phyloP scores from a whole-genome alignment of 139 green algal genomes.

The Tetradesmus obliquus region DNA sequence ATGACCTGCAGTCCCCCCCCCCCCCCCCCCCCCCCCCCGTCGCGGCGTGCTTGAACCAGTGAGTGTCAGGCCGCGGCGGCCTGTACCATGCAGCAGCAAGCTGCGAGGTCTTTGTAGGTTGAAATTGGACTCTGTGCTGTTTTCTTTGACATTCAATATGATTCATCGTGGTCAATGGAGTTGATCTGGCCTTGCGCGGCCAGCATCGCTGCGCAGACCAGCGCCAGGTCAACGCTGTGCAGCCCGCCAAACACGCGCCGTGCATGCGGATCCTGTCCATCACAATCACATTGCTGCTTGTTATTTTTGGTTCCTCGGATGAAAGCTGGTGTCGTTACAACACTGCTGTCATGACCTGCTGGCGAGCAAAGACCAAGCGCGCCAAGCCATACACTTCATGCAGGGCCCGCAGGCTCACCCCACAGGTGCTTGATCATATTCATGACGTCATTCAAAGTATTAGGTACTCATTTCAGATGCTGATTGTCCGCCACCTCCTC shows the following conservation, averaged over 20 bases:
- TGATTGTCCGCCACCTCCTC: background rate
- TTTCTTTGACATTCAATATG: no score
- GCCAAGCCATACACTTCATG: background rate
- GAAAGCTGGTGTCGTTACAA: background rate
- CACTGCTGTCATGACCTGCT: background rate
- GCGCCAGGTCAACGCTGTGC: background rate
- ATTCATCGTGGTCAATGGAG: background rate
- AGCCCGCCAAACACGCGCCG: background rate
- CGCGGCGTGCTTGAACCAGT: no score
- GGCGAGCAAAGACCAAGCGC: background rate
- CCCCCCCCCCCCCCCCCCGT: no score
- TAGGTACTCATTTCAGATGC: background rate
- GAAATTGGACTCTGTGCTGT: no score
- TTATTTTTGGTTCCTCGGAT: background rate
- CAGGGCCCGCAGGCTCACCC: background rate
- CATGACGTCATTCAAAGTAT: background rate
- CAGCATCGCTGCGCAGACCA: background rate
- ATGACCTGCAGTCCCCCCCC: no score
- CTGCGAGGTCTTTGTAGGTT: no score
- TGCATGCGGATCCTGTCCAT: background rate
- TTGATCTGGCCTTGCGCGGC: background rate
- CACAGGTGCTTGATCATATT: background rate
- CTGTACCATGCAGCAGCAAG: no score
- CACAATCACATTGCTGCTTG: background rate
- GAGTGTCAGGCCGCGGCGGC: no score